Evolutionary conservation across 768 basidiomycete species (phyloP).

Genomic region (Amanita rimosa): DNA sequence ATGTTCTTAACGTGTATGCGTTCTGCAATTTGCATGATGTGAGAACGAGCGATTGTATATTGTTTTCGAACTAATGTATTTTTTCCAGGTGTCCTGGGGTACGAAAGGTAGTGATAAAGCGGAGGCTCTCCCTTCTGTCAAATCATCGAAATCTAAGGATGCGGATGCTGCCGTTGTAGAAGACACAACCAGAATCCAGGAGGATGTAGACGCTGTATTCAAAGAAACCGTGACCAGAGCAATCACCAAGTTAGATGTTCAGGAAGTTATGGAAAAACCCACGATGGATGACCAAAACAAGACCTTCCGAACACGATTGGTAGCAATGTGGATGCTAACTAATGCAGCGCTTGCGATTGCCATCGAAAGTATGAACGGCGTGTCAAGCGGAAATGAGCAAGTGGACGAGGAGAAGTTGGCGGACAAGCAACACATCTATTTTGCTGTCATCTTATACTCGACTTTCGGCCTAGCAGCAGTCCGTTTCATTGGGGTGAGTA

Average conservation of each 20-base stretch:
- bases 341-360: conserved; percentile 66
- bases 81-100: conserved; percentile 73
- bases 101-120: conserved; percentile 94
- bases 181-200: conserved; percentile 71
- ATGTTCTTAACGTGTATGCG: conserved; percentile 92
- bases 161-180: conserved; percentile 73
- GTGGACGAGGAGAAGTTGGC: conserved; percentile 30
- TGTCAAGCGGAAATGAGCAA: conserved; percentile 25
- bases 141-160: conserved; percentile 72
- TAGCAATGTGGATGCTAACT: conserved; percentile 66
- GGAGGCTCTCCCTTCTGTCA: conserved; percentile 81
- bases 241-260: conserved; percentile 58
- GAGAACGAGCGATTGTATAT: conserved; percentile 11
- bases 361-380: conserved; percentile 65
- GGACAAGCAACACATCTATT: conserved; percentile 46
- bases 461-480: conserved; percentile 65
- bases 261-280: conserved; percentile 65
- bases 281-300: conserved; percentile 84
- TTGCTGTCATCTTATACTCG: conserved; percentile 68
- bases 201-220: conserved; percentile 85
- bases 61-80: background rate
- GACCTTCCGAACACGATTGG: conserved; percentile 86
- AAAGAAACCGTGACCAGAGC: conserved; percentile 87
- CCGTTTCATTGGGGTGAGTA: conserved; percentile 66
- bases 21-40: conserved; percentile 96